phyloP scores from a whole-genome alignment of 306 rosid species.

The Lathyrus sativus region DNA sequence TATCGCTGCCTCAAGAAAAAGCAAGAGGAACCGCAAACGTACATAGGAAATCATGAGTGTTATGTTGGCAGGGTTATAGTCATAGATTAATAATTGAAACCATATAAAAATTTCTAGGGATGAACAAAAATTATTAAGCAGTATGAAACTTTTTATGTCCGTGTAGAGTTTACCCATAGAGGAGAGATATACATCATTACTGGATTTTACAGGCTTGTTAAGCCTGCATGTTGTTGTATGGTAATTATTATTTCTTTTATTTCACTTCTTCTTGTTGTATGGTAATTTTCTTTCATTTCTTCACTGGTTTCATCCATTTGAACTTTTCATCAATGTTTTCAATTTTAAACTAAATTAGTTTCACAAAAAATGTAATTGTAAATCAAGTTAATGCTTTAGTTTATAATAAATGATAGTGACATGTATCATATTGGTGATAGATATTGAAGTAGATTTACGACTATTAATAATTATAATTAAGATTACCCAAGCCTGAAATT shows the following conservation, averaged over 20 bases:
- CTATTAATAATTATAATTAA: too few relatives aligned
- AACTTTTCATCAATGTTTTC: too few relatives aligned
- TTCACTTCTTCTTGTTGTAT: slow-evolving; percentile 4
- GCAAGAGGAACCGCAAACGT: slow-evolving; percentile 53
- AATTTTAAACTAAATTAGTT: too few relatives aligned
- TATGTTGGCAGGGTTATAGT: slow-evolving; percentile 16
- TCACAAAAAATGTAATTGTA: too few relatives aligned
- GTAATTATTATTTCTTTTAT: background rate
- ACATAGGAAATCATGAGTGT: background rate
- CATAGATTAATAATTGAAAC: slow-evolving; percentile 33
- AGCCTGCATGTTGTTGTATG: slow-evolving; percentile 11
- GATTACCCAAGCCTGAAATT: too few relatives aligned
- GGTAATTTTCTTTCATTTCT: slow-evolving; percentile 17
- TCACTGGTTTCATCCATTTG: background rate
- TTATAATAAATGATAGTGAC: too few relatives aligned
- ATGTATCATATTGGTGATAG: too few relatives aligned
- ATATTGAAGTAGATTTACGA: too few relatives aligned
- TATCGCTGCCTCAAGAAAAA: slow-evolving; percentile 62
- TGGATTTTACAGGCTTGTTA: background rate
- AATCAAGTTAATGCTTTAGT: too few relatives aligned
- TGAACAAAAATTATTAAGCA: background rate
- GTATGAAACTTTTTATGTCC: slow-evolving; percentile 14
- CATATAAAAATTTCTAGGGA: slow-evolving; percentile 35
- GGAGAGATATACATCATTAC: background rate
- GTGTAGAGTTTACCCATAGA: slow-evolving; percentile 28